These are phyloP conservation scores for Claviceps spartinae DNA, from an alignment of 2,329 filamentous ascomycete species.

Conservation along the genomic window DNA sequence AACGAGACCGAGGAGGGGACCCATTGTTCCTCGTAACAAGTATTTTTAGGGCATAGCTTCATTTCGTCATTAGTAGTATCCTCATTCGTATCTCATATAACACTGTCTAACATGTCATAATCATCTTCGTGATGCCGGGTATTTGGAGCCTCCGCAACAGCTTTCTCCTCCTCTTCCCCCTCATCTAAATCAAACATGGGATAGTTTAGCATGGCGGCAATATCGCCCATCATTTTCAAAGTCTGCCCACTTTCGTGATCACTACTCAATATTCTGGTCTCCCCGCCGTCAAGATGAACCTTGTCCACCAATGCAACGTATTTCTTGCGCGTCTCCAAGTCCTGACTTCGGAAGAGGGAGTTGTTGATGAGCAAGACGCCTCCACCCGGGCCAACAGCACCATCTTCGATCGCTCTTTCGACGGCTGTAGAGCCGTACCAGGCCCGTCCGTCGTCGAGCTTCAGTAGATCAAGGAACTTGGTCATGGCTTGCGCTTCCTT, in stretches of 20 bases:
- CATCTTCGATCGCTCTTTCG: conserved; percentile 68
- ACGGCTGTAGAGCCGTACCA: conserved; percentile 85
- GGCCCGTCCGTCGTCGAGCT: conserved; percentile 73
- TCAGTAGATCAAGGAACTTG: conserved; percentile 61
- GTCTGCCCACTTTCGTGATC: conserved; percentile 88
- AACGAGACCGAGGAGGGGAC: too few relatives aligned
- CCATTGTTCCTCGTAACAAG: too few relatives aligned
- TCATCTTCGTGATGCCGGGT: conserved; percentile 15
- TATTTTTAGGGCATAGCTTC: too few relatives aligned
- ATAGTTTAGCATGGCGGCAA: conserved; percentile 84
- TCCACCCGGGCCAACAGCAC: conserved; percentile 76
- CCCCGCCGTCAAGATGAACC: conserved; percentile 75
- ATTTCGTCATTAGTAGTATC: not conserved
- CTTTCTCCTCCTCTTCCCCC: conserved; percentile 35
- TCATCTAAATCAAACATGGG: conserved; percentile 73
- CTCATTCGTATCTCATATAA: conserved; percentile 14
- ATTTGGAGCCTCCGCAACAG: conserved; percentile 1
- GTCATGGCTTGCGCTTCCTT: conserved; percentile 78
- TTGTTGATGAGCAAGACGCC: conserved; percentile 81
- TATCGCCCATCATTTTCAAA: conserved; percentile 69
- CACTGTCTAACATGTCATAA: conserved; percentile 18
- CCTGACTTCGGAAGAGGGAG: conserved; percentile 69
- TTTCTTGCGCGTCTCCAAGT: conserved; percentile 59
- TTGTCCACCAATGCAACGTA: conserved; percentile 81
- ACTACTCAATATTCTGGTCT: conserved; percentile 78